A percentile compares a stretch with the other conserved stretches of the same genome.
Evolutionary conservation across 305 asterid genomes (phyloP).

Genomic region (Andrographis paniculata): DNA sequence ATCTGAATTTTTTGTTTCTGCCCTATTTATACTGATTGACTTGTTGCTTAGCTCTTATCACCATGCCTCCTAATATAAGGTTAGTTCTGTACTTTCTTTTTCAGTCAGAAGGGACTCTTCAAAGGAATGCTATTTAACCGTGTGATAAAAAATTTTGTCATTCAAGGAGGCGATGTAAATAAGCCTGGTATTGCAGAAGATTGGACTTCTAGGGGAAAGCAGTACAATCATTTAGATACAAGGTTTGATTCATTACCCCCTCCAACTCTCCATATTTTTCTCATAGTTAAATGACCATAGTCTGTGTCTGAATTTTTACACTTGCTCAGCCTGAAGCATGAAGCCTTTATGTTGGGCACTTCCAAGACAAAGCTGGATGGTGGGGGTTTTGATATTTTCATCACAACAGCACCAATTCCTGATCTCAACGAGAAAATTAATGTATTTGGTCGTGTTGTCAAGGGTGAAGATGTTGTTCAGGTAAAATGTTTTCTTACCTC

Average conservation of each 20-base stretch:
- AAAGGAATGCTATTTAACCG: constrained; percentile 76
- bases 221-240: constrained; percentile 72
- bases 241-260: constrained; percentile 30
- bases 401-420: constrained; percentile 67
- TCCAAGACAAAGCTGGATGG: constrained; percentile 41
- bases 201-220: constrained; percentile 90
- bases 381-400: constrained; percentile 46
- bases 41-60: neutral
- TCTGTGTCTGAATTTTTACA: neutral
- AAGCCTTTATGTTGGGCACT: constrained; percentile 70
- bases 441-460: constrained; percentile 62
- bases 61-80: neutral
- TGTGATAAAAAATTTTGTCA: constrained; percentile 76
- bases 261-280: neutral
- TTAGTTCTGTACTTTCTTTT: constrained; percentile 17
- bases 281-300: too few species aligned
- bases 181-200: constrained; percentile 62
- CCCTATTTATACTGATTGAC: neutral
- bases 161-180: constrained; percentile 75
- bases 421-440: constrained; percentile 47
- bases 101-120: constrained; percentile 67
- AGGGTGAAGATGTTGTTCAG: constrained; percentile 69
- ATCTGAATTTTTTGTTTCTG: neutral
- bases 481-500: constrained; percentile 15
- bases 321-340: constrained; percentile 47